These are phyloP conservation scores for Cercospora canescens DNA, from an alignment of 2,329 filamentous ascomycete species.

Conservation along the genomic window DNA sequence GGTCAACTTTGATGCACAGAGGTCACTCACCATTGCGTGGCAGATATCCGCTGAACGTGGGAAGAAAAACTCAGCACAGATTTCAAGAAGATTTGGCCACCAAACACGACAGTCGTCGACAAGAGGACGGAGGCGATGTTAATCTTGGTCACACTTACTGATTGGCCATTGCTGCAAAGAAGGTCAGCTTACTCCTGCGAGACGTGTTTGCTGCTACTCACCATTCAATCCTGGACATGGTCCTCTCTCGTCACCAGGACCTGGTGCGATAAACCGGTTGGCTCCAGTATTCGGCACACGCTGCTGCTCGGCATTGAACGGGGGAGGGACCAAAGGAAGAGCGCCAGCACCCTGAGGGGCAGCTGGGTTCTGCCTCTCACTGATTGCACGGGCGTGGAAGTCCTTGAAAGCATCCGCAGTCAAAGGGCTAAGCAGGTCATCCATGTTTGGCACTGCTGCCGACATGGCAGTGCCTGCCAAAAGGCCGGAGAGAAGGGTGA, in stretches of 20 bases:
- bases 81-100: neutral
- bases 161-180: conserved; percentile 10
- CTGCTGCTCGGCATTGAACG: conserved; percentile 36
- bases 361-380: neutral
- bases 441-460: conserved; percentile 3
- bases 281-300: conserved; percentile 31
- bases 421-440: neutral
- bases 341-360: conserved; percentile 30
- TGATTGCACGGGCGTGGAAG: neutral
- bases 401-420: neutral
- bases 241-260: conserved; percentile 29
- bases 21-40: conserved; percentile 27
- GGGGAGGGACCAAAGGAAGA: conserved; percentile 29
- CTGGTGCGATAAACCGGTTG: conserved; percentile 32
- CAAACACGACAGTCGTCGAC: no score
- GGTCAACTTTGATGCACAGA: no score
- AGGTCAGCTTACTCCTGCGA: conserved; percentile 15
- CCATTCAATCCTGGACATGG: conserved; percentile 35
- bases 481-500: neutral
- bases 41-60: conserved; percentile 21
- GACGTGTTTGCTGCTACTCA: conserved; percentile 4
- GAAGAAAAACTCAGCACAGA: neutral
- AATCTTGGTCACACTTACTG: neutral
- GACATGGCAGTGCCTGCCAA: conserved; percentile 5
- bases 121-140: neutral